Evolutionary conservation across 73 alveolate genomes (phyloP), one percentile per base, ranked within the genome.

Genomic region (Symbiodinium natans): DNA sequence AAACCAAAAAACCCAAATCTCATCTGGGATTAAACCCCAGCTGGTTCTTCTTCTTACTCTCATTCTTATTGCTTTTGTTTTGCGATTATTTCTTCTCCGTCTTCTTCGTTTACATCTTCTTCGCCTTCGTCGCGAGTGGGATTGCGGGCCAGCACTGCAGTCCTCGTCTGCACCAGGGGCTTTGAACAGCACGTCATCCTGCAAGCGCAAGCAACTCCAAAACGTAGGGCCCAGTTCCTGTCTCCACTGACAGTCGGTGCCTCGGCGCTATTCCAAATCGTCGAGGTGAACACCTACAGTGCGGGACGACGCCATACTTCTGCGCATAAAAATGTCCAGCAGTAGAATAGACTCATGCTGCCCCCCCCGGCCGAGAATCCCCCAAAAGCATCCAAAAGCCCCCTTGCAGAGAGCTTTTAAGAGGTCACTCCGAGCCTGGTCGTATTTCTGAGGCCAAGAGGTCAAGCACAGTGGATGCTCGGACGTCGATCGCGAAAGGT

Each of bases 151-250:
- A n/a, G n/a, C n/a, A n/a, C n/a, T n/a, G 34, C 36, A 3, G 59
- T 88, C 95, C 96, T 90, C 56, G 96, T 90, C 77, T 6, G 75
- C 88, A 29, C 96, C 96, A n/a, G 96, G 96, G 21, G 77, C 88
- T 23, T 90, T 83, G 77, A 90, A 90, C 1, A 68, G 86, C 77
- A 90, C 96, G 27, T 71, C 96, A 25, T 90, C 96, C 96, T 90
- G 95, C 83, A 68, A n/a, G 46, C 7, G 25, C 7, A 33, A 33
- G 86, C 43, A 3, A 74, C 46, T 4, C 4, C 36, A n/a, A 11
- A 34, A 21, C 48, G 46, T 11, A 75, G 46, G 7, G 31, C 10
- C 48, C 86, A 13, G 54, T 29, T 10, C 54, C 23, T 15, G 38
- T 25, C 23, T 4, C 8, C 5, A 40, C 5, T 2, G 17, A 13